A percentile compares a stretch with the other conserved stretches of the same genome.
phyloP scores from a whole-genome alignment of 2,329 filamentous ascomycete species.

The Fusarium mexicanum region DNA sequence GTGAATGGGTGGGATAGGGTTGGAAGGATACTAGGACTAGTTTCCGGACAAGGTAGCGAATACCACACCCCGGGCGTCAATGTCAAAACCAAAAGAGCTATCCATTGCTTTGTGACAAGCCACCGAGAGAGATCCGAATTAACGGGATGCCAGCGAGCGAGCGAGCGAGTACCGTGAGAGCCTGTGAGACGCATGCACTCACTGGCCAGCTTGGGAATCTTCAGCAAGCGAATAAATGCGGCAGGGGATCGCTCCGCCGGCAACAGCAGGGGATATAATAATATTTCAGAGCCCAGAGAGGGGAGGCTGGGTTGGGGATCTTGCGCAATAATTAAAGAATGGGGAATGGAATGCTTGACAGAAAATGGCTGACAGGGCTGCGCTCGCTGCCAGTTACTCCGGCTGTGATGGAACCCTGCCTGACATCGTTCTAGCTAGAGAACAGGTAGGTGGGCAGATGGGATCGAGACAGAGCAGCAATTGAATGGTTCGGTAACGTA shows the following conservation, averaged over 20 bases:
- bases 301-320: constrained; percentile 18
- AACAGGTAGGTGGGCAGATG: background rate
- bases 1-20: constrained; percentile 21
- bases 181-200: constrained; percentile 23
- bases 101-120: constrained; percentile 40
- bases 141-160: constrained; percentile 19
- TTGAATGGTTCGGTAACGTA: background rate
- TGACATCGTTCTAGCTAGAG: background rate
- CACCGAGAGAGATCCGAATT: constrained; percentile 33
- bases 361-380: constrained; percentile 25
- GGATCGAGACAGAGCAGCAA: background rate
- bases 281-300: constrained; percentile 11
- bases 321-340: constrained; percentile 33
- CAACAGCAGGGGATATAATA: constrained; percentile 12
- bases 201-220: constrained; percentile 20
- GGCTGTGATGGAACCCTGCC: constrained; percentile 7
- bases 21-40: constrained; percentile 25
- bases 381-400: constrained; percentile 17
- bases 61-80: constrained; percentile 26
- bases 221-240: constrained; percentile 14
- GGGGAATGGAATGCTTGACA: constrained; percentile 34
- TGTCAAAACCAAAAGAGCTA: constrained; percentile 30
- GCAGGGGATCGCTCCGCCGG: constrained; percentile 19
- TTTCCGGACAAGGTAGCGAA: constrained; percentile 19
- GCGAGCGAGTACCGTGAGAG: constrained; percentile 12